Evolutionary conservation across 495 filamentous ascomycete genomes (phyloP), one percentile per base, ranked within the genome.

Genomic region (Trichocladium antarcticum): DNA sequence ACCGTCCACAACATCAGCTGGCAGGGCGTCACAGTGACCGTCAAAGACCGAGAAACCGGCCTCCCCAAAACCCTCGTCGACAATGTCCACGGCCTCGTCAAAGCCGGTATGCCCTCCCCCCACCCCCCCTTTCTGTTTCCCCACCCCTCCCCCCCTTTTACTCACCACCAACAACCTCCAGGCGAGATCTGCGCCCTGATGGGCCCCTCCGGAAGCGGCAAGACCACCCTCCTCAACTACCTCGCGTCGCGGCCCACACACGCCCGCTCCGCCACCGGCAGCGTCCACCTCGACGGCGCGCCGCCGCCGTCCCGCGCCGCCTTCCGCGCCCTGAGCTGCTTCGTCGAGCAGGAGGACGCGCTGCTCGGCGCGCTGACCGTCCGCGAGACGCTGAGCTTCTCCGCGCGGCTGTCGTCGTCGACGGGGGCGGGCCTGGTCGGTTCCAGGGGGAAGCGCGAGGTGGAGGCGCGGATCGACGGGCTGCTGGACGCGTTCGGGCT

Each of bases 271-370:
- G 22, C 37, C 40, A 9, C 43, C 21, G 74, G 75, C 19, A 54
- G 69, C 1, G 64, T 75, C 42, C 71, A 72, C 41, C 65, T 87
- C 51, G 85, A 87, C 58, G 81, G 81, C 29, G 14, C 10, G 31
- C 55, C 47, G 0, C 57, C 59, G 19, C 58, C 68, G 3, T 62
- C 67, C 7, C 49, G 47, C 3, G 45, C 61, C 16, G 54, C 55
- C 19, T 72, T 80, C 53, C 66, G 72, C 12, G 66, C 71, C 19
- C 67, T 85, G 44, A 78, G 70, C 39, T 76, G 79, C 16, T 89
- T 85, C 58, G 86, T 93, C 11, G 86, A 93, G 73, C 86, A 90
- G 65, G 84, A 89, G 47, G 86, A 93, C 70, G 77, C 83, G 3
- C 68, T 93, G 5, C 82, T 89, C 38, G 86, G 86, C 14, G 80